Base-by-base conservation (phyloP, 257 asterid species). In the Parsonsia alboflavescens region DNA sequence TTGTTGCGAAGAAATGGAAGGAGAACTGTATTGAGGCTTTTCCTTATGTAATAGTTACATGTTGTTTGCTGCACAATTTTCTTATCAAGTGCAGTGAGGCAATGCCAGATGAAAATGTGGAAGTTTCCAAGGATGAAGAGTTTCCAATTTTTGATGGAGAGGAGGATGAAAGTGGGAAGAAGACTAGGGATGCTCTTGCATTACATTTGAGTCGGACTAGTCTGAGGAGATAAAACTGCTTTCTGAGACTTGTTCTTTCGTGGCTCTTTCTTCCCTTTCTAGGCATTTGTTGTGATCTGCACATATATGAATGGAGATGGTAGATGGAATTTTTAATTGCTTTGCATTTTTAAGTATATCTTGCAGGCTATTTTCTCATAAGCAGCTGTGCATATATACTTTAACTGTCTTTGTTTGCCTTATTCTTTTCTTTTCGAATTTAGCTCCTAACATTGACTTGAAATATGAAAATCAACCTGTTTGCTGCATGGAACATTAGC, bases 31-130 rank as follows among this genome's bases (percentile, higher is more conserved):
- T 90, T 30, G 97, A 91, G 82, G 94, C 97, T 24, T 89, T 91
- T 77, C 97, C 98, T 10, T 91, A 82, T 74, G 88, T 93, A 9
- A 82, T 91, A 42, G 89, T 89, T 10, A 78, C 96, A 0, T 89
- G 96, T 75, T 91, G 97, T 87, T 84, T 93, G 75, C 90, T 93
- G 90, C 96, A 93, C 80, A 93, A 93, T 87, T 93, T 93, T 84
- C 91, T 91, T 73, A 88, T 93, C 80, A 93, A 91, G 85, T 91
- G 97, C 84, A 91, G 97, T 67, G 97, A 93, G 82, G 85, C 69
- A 10, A 52, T 81, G 69, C 79, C 81, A 0, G 96, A 85, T 61
- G 96, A 88, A 22, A 75, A 74, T 26, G 79, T 59, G 6, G 90
- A 86, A 74, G 78, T 58, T 71, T 65, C 8, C 10, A 77, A 73